Evolutionary conservation across 2,329 filamentous ascomycete genomes (phyloP).

Genomic region (Alternaria sp.): DNA sequence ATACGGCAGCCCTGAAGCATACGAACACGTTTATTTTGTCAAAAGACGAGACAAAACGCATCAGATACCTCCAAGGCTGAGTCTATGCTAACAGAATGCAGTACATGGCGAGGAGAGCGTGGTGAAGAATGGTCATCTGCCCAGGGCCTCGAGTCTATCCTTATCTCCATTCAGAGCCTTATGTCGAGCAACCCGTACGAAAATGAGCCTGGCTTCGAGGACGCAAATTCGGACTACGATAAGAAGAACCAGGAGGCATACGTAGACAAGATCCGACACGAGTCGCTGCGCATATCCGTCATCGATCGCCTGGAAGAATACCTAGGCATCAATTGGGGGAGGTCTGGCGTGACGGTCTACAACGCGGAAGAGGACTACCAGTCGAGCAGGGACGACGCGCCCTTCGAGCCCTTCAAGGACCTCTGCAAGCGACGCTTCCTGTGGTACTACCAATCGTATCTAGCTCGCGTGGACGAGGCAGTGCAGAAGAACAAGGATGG

Average conservation of each 20-base stretch:
- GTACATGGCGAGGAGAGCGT: constrained; percentile 89
- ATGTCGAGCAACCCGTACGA: constrained; percentile 95
- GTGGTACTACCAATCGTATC: constrained; percentile 94
- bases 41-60: too few relatives aligned
- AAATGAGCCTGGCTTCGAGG: constrained; percentile 93
- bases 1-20: too few relatives aligned
- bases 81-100: constrained; percentile 47
- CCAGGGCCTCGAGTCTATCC: constrained; percentile 90
- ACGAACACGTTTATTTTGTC: too few relatives aligned
- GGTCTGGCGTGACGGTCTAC: constrained; percentile 51
- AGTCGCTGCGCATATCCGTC: constrained; percentile 84
- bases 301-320: constrained; percentile 85
- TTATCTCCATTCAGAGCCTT: constrained; percentile 94
- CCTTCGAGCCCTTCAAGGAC: constrained; percentile 88
- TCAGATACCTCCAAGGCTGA: too few relatives aligned
- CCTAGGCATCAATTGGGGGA: constrained; percentile 64
- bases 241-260: constrained; percentile 78
- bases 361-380: constrained; percentile 60
- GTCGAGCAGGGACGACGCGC: constrained; percentile 58
- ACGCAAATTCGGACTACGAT: constrained; percentile 70
- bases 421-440: constrained; percentile 89
- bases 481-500: constrained; percentile 67
- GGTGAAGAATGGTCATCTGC: constrained; percentile 97
- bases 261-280: constrained; percentile 88
- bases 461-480: constrained; percentile 72